Conservation (phyloP, 441 rosid genomes). For the Codiaeum variegatum region DNA sequence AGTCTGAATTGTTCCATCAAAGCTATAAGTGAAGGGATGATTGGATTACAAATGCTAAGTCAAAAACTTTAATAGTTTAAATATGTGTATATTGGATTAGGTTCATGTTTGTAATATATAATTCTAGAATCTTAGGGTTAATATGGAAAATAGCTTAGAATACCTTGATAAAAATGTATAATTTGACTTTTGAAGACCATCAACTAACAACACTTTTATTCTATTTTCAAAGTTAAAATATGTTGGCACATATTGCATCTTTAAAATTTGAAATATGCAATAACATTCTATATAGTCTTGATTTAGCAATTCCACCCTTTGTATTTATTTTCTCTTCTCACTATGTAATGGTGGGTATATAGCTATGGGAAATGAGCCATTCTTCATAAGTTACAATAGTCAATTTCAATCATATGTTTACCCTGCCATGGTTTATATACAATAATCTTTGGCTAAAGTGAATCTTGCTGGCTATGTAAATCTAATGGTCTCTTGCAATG, state of each 20-base stretch:
- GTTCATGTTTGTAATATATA: background rate
- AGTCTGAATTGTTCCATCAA: background rate
- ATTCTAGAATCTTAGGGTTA: background rate
- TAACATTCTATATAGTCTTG: background rate
- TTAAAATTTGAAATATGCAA: background rate
- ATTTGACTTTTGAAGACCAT: background rate
- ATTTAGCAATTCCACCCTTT: conserved; percentile 4
- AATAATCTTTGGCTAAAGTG: conserved; percentile 68
- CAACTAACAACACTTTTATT: background rate
- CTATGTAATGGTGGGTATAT: conserved; percentile 48
- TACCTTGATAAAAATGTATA: background rate
- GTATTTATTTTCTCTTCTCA: conserved; percentile 14
- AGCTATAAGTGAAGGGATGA: background rate
- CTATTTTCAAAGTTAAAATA: background rate
- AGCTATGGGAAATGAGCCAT: conserved; percentile 94
- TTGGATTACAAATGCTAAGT: too few relatives aligned
- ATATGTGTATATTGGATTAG: background rate
- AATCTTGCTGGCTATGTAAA: conserved; percentile 80
- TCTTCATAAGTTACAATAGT: conserved; percentile 60
- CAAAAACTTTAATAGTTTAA: conserved; percentile 1
- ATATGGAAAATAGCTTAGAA: background rate
- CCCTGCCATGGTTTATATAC: conserved; percentile 76
- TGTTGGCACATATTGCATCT: background rate
- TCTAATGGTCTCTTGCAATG: conserved; percentile 91
- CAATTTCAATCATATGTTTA: conserved; percentile 69